These are phyloP conservation scores for Calycina marina DNA, from an alignment of 2,329 filamentous ascomycete genomes.

Conservation along the genomic window DNA sequence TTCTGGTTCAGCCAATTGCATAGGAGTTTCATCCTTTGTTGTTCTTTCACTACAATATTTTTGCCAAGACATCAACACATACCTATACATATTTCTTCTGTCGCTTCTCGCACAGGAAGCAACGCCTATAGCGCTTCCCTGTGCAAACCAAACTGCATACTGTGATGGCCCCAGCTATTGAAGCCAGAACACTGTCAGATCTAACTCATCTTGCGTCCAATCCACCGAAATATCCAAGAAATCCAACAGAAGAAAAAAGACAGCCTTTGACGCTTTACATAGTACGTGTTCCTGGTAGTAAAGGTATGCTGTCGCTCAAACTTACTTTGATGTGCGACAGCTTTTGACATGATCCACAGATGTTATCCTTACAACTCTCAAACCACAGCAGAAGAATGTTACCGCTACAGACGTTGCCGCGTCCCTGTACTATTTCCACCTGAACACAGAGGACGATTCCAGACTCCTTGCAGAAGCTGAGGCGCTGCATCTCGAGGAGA, in stretches of 20 bases:
- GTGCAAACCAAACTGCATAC: neutral
- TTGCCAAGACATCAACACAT: too few relatives aligned
- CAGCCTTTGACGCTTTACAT: conserved; percentile 79
- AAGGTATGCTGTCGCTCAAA: too few relatives aligned
- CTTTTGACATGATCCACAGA: too few relatives aligned
- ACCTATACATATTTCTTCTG: too few relatives aligned
- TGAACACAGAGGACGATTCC: conserved; percentile 47
- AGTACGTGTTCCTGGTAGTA: conserved; percentile 78
- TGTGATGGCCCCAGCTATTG: conserved; percentile 30
- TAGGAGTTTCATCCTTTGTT: too few relatives aligned
- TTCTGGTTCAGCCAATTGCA: too few relatives aligned
- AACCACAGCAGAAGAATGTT: conserved; percentile 78
- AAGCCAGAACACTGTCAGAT: conserved; percentile 70
- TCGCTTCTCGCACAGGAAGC: neutral
- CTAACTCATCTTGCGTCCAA: conserved; percentile 73
- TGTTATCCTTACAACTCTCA: conserved; percentile 59
- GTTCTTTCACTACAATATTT: too few relatives aligned
- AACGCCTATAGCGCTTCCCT: neutral
- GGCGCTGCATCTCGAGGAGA: conserved; percentile 2
- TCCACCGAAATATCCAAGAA: conserved; percentile 72
- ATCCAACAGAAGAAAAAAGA: conserved; percentile 52
- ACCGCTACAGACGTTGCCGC: conserved; percentile 75
- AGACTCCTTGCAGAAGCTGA: conserved; percentile 23
- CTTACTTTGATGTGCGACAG: too few relatives aligned
- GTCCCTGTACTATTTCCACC: conserved; percentile 83